Evolutionary conservation across 2,329 filamentous ascomycete species (phyloP).

Genomic region (Blumeria graminis): DNA sequence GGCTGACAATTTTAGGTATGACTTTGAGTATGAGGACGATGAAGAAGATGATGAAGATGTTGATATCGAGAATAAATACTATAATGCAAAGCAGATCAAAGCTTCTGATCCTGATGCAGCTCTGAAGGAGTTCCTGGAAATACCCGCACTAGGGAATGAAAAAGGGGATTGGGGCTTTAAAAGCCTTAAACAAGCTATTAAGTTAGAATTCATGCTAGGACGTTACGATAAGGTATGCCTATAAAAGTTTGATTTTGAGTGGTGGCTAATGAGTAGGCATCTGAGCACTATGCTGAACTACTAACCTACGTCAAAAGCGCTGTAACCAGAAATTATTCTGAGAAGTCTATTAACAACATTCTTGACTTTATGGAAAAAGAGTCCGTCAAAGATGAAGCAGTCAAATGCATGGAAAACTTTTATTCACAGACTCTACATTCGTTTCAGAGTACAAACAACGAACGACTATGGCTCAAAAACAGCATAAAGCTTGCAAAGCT

Average conservation of each 20-base stretch:
- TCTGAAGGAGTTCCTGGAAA: constrained; percentile 74
- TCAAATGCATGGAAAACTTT: constrained; percentile 76
- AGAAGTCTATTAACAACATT: constrained; percentile 99
- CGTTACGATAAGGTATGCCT: constrained; percentile 50
- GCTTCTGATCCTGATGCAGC: constrained; percentile 65
- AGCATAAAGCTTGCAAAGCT: constrained; percentile 91
- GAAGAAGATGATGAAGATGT: constrained; percentile 74
- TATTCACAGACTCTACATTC: constrained; percentile 83
- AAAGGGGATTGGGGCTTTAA: constrained; percentile 99
- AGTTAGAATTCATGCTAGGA: constrained; percentile 84
- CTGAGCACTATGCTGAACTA: constrained; percentile 81
- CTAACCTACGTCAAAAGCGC: constrained; percentile 94
- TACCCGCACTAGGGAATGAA: constrained; percentile 62
- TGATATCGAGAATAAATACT: constrained; percentile 98
- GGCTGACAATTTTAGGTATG: constrained; percentile 33
- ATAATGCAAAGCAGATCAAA: constrained; percentile 97
- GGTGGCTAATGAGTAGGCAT: constrained; percentile 30
- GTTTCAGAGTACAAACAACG: constrained; percentile 94
- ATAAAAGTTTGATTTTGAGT: background rate
- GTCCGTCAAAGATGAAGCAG: constrained; percentile 45
- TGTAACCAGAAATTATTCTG: constrained; percentile 92
- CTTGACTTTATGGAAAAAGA: constrained; percentile 92
- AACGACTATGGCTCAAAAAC: constrained; percentile 90
- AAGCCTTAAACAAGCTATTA: constrained; percentile 91
- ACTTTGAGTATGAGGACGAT: constrained; percentile 87